A percentile compares a stretch with the other conserved stretches of the same genome.
Conservation (phyloP, 2,329 filamentous ascomycete species). For the Stagonosporopsis cucurbitacearum region DNA sequence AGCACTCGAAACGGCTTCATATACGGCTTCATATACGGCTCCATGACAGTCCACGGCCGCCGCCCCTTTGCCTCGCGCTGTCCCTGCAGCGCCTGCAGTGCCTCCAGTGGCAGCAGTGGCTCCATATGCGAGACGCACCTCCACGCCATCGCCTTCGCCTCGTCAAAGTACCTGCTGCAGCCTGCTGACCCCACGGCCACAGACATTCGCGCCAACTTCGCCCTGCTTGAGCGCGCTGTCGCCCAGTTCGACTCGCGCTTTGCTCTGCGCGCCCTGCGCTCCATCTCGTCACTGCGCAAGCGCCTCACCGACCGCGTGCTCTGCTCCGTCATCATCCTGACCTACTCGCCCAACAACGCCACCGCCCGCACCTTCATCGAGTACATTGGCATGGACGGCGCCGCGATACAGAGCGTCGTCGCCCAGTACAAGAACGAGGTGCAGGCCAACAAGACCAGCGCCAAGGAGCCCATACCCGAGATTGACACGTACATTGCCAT, state of each 20-base stretch:
- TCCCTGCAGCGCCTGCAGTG: conserved; percentile 20
- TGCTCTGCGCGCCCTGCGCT: conserved; percentile 89
- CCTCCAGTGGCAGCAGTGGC: conserved; percentile 30
- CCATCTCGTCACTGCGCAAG: conserved; percentile 95
- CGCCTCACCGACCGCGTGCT: conserved; percentile 82
- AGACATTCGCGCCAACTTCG: conserved; percentile 97
- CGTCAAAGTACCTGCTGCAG: conserved; percentile 38
- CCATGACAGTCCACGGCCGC: conserved; percentile 12
- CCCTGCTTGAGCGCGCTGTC: conserved; percentile 88
- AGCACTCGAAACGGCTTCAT: too few relatives aligned
- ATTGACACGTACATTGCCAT: conserved; percentile 89
- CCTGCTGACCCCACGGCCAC: conserved; percentile 41
- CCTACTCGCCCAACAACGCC: conserved; percentile 72
- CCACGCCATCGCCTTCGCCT: conserved; percentile 38
- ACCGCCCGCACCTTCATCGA: conserved; percentile 73
- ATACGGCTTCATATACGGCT: too few relatives aligned
- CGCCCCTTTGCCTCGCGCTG: conserved; percentile 31
- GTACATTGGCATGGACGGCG: conserved; percentile 71
- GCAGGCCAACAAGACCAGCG: conserved; percentile 63
- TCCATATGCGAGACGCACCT: conserved; percentile 42
- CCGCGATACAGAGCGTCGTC: conserved; percentile 64
- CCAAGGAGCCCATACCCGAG: conserved; percentile 82
- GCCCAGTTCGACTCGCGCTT: conserved; percentile 93
- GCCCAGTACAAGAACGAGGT: conserved; percentile 70
- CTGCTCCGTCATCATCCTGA: conserved; percentile 79